These are phyloP conservation scores for Fusarium camptoceras DNA, from an alignment of 2,329 filamentous ascomycete genomes.

Conservation along the genomic window DNA sequence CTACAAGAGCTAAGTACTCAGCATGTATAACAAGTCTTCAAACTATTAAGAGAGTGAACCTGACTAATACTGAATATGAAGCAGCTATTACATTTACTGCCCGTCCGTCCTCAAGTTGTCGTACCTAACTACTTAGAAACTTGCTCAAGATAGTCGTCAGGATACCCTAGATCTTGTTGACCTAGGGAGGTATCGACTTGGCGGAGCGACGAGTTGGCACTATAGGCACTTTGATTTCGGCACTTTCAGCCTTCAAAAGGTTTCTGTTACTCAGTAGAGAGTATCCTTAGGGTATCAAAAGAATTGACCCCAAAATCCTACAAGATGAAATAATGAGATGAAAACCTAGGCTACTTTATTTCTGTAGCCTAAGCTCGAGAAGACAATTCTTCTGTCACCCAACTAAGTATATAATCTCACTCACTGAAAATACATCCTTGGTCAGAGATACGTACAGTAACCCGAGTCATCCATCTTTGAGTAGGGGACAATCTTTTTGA, in stretches of 20 bases:
- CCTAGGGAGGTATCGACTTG: no score
- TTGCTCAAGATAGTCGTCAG: not conserved
- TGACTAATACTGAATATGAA: not conserved
- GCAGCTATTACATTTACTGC: not conserved
- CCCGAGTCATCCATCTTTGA: slow-evolving; percentile 8
- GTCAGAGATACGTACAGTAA: not conserved
- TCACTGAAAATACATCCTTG: no score
- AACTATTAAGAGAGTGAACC: not conserved
- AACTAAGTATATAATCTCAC: not conserved
- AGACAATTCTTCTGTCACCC: not conserved
- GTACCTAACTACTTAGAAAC: not conserved
- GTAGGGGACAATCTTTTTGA: slow-evolving; percentile 2
- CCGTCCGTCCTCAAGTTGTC: not conserved
- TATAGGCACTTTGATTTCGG: not conserved
- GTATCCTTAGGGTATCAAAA: no score
- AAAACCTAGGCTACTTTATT: not conserved
- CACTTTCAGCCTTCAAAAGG: not conserved
- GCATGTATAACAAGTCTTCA: not conserved
- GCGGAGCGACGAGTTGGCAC: not conserved
- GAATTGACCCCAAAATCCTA: no score
- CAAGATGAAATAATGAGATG: not conserved
- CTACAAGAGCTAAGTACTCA: not conserved
- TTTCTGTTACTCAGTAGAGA: not conserved
- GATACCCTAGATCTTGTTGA: not conserved
- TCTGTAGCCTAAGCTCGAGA: not conserved